These are phyloP conservation scores for Ophiostoma perfectum DNA, from an alignment of 2,329 filamentous ascomycete genomes.

Conservation along the genomic window DNA sequence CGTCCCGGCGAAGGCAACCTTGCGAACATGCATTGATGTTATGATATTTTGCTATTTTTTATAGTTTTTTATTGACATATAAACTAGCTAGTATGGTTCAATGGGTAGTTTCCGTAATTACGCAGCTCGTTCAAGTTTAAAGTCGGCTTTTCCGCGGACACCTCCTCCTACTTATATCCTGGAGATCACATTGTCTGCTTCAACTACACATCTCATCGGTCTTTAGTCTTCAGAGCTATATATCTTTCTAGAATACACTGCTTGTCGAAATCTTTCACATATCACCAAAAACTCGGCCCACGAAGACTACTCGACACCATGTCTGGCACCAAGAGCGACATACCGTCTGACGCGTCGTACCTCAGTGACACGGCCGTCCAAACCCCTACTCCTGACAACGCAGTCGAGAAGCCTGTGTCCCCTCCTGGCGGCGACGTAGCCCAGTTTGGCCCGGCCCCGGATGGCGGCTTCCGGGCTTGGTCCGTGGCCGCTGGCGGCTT, in stretches of 20 bases:
- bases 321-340: background rate
- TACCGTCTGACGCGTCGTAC: background rate
- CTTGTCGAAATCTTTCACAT: no score
- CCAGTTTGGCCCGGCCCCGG: background rate
- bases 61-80: no score
- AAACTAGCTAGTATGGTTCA: no score
- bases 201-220: background rate
- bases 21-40: background rate
- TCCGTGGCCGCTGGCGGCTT: conserved; percentile 26
- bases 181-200: no score
- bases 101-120: no score
- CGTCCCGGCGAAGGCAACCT: background rate
- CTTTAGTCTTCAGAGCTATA: no score
- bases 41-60: background rate
- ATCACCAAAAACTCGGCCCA: no score
- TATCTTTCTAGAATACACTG: no score
- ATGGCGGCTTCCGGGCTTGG: background rate
- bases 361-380: background rate
- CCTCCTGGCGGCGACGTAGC: background rate
- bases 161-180: background rate
- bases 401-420: no score
- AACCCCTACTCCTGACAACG: background rate
- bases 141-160: no score
- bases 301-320: background rate
- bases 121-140: background rate